Base-by-base conservation (phyloP, 306 rosid species). In the Sechiopsis laciniata region DNA sequence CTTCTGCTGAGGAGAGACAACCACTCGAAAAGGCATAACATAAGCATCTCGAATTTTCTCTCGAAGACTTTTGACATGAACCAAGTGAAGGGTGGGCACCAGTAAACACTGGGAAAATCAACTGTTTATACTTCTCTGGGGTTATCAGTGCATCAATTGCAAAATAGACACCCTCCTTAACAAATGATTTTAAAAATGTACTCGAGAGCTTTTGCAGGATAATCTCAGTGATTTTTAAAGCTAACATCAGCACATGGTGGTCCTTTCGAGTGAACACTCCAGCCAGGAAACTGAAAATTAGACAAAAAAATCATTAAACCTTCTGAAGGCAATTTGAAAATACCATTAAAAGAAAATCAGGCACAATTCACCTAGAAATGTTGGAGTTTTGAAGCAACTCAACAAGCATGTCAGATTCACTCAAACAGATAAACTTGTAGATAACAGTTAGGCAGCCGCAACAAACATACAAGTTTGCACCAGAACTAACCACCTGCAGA, bases 221-320 rank as follows among this genome's bases (percentile, higher is more conserved):
- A 75, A 89, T 85, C 82, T 95, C 97, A 70, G 91, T 78, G 76
- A 88, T 89, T 71, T 77, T 89, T 71, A 95, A 84, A 71, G 93
- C 88, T 78, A 89, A 79, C 76, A 95, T 79, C 80, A 88, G 82
- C 82, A 95, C 83, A 82, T 95, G 99, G 17, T 78, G 88, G 81
- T 95, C 99, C 90, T 91, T 95, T 78, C 96, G 87, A 75, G 96
- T 85, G 78, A 91, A 91, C 19, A 88, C 92, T 70, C 99, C 97
- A 71, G 93, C 96, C 75, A 95, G 76, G 86, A 95, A 91, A 78
- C 99, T 95, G 95, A 71, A 76, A 29, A 81, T 72, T 72, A 79
- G 72, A 75, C 37, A 75, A 26, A 26, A 26, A 82, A 76, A 67
- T 75, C 19, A 76, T 76, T 58, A 81, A 50, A 72, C 82, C 75